Evolutionary conservation across 768 basidiomycete genomes (phyloP).

Genomic region (Auricularia cornea): DNA sequence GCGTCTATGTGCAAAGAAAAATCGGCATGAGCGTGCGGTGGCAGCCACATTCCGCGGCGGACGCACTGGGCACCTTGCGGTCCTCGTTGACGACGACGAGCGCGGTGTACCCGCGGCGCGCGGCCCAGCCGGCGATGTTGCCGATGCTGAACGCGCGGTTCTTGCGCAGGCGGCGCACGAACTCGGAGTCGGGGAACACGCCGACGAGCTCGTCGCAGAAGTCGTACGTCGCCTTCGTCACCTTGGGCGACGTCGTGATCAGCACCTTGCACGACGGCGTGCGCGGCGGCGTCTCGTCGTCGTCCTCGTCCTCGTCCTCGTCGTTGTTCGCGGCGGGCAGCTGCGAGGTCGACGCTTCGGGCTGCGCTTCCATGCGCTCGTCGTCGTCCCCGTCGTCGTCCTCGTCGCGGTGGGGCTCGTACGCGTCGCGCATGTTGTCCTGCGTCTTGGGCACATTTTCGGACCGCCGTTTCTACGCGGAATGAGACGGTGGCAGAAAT

Average conservation of each 20-base stretch:
- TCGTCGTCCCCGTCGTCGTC: constrained; percentile 41
- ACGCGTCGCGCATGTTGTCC: constrained; percentile 77
- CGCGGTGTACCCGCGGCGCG: constrained; percentile 79
- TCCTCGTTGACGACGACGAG: constrained; percentile 93
- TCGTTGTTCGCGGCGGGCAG: constrained; percentile 44
- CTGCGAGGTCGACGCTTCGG: constrained; percentile 72
- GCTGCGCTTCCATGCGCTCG: constrained; percentile 22
- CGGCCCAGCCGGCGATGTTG: constrained; percentile 87
- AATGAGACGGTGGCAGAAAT: background rate
- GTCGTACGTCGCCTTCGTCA: constrained; percentile 81
- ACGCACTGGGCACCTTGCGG: constrained; percentile 85
- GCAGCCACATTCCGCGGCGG: background rate
- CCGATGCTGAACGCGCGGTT: constrained; percentile 89
- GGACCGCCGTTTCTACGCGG: constrained; percentile 61
- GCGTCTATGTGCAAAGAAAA: constrained; percentile 60
- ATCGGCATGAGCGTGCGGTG: background rate
- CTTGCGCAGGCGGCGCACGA: constrained; percentile 67
- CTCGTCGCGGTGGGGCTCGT: constrained; percentile 47
- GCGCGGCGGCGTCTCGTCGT: constrained; percentile 23
- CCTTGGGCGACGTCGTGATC: constrained; percentile 83
- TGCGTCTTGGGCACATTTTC: constrained; percentile 87
- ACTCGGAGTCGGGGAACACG: constrained; percentile 88
- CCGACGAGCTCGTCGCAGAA: constrained; percentile 89
- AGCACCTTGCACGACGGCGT: constrained; percentile 73
- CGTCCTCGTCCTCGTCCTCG: constrained; percentile 4